Conservation (phyloP, 2,329 filamentous ascomycete genomes). For the Bipolaris cookei region DNA sequence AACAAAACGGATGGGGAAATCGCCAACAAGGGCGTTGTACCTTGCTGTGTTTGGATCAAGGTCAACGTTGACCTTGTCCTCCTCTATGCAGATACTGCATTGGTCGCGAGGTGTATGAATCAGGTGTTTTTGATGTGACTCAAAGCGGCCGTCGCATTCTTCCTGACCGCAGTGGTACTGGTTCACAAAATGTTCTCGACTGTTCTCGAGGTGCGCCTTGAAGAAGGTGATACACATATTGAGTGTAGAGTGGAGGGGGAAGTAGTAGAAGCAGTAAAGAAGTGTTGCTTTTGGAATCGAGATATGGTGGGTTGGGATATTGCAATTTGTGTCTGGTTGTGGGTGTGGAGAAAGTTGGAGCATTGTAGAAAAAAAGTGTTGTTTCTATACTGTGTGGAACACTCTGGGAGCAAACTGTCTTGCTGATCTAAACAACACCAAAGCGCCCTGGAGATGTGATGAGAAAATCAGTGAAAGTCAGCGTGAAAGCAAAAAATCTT, state of each 20-base stretch:
- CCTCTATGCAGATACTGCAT: not conserved
- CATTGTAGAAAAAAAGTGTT: too few species aligned
- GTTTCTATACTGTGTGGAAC: too few species aligned
- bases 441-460: too few species aligned
- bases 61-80: not conserved
- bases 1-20: not conserved
- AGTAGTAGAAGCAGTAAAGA: not conserved
- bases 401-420: too few species aligned
- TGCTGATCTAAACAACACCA: too few species aligned
- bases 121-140: not conserved
- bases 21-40: not conserved
- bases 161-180: slow-evolving; percentile 10
- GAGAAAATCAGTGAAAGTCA: too few species aligned
- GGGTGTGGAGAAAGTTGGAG: too few species aligned
- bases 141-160: slow-evolving; percentile 4
- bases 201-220: slow-evolving; percentile 1
- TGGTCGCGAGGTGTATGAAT: slow-evolving; percentile 3
- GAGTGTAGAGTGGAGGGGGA: not conserved
- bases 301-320: too few species aligned
- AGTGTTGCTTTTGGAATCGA: not conserved
- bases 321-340: too few species aligned
- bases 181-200: not conserved
- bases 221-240: slow-evolving; percentile 21
- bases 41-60: not conserved
- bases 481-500: too few species aligned